Evolutionary conservation across 2,329 filamentous ascomycete species (phyloP), one percentile per base, ranked within the genome.

Genomic region (Fusarium fracticaudum): DNA sequence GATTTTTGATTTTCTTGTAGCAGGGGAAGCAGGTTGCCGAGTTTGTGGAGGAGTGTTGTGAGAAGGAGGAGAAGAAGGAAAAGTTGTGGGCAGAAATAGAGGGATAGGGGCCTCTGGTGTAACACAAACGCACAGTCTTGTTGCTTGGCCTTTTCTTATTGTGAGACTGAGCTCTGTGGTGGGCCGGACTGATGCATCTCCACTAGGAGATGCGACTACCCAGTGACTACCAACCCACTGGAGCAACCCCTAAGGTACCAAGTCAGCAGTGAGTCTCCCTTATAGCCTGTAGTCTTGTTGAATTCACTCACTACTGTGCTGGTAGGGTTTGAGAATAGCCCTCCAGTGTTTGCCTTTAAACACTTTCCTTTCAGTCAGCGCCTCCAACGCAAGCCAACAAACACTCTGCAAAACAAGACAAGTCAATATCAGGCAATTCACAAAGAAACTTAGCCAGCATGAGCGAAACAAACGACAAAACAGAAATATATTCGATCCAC

Each of bases 381-480:
- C 10, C 20, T 17, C 10, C 18, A 17, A 50, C n/a, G 10, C 31
- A 35, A 51, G 31, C 12, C 12, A 51, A 17, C 8, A 35, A 51
- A 11, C 48, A 51, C 31, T 51, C 31, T 4, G 3, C 17, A 10
- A 24, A 8, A 18, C 20, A 22, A 26, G 44, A 13, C 6, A 22
- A n/a, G 11, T 10, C 11, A 13, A 35, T 20, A 14, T n/a, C 22
- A 7, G 22, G 8, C 1, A 14, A 17, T 10, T 13, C 14, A n/a
- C 48, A 13, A 14, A 35, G 12, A 13, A 3, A 1, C 1, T 47
- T 22, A 3, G 3, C 1, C 8, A 1, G 1, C 3, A 22, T 29
- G 45, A 11, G 11, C 8, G 1, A 48, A 22, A 48, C 1, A 14
- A 22, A 29, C 13, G 9, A 47, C 2, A 22, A 29, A 20, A 20